Percentiles rank a stretch among this genome's conserved stretches.
Conservation (phyloP, 805 yeast genomes). For the Blastobotrys terrestris region DNA sequence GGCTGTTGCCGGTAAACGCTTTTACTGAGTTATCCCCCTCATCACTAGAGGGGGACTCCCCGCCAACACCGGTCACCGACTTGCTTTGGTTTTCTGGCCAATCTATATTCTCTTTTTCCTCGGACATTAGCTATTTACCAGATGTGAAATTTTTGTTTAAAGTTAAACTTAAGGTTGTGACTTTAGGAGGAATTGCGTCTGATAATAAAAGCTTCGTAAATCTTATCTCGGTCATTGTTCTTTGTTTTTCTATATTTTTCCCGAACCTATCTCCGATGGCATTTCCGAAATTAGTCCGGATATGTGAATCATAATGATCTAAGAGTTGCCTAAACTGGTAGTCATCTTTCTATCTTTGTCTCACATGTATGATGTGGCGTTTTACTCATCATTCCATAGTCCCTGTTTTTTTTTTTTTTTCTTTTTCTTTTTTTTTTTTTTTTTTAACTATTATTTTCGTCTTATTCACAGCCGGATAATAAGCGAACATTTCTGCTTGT, state of each 20-base stretch:
- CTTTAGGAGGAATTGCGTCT: background rate
- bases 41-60: background rate
- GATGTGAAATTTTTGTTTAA: no score
- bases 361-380: no score
- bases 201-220: background rate
- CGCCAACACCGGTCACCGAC: background rate
- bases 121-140: no score
- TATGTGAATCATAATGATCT: background rate
- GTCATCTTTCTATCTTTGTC: background rate
- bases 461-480: background rate
- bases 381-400: no score
- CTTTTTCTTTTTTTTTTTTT: no score
- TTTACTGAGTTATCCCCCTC: background rate
- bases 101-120: background rate
- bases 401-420: background rate
- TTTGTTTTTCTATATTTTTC: no score
- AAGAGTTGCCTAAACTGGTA: background rate
- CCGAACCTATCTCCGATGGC: background rate
- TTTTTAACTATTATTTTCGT: background rate
- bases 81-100: background rate
- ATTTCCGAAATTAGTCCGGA: background rate
- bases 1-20: background rate
- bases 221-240: background rate
- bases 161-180: background rate
- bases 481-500: no score